Evolutionary conservation across 1,284 basidiomycete species (phyloP).

Genomic region (Bjerkandera adusta): DNA sequence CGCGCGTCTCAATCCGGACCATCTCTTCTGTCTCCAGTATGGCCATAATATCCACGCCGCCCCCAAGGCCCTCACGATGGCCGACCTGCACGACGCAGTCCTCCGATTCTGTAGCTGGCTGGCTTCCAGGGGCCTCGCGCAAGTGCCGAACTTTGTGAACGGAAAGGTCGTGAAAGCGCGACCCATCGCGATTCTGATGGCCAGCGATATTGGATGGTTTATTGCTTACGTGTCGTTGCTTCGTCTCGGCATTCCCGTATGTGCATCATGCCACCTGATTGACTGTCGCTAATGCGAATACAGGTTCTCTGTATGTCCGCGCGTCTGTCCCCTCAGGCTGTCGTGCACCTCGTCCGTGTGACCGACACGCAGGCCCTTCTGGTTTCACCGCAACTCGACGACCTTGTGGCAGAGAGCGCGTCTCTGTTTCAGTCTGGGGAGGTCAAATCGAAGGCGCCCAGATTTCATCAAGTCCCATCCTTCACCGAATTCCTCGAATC

Average conservation of each 20-base stretch:
- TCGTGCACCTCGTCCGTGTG: constrained; percentile 33
- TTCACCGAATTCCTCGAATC: constrained; percentile 25
- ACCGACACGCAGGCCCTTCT: constrained; percentile 31
- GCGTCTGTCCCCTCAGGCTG: constrained; percentile 32
- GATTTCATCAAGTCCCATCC: constrained; percentile 21
- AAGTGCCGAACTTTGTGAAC: constrained; percentile 23
- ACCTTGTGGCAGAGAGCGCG: constrained; percentile 28
- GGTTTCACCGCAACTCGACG: constrained; percentile 29
- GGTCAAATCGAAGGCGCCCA: not conserved
- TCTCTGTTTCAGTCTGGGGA: constrained; percentile 14
- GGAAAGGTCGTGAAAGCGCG: constrained; percentile 21
- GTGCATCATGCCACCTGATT: constrained; percentile 4
- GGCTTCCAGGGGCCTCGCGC: constrained; percentile 21
- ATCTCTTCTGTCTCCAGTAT: constrained; percentile 34
- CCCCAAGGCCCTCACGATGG: constrained; percentile 31
- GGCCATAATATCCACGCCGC: constrained; percentile 17
- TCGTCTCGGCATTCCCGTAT: constrained; percentile 34
- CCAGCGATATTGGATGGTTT: constrained; percentile 37
- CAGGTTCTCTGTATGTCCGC: constrained; percentile 37
- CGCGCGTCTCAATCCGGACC: constrained; percentile 32
- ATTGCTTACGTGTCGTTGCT: constrained; percentile 35
- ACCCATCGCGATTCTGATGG: constrained; percentile 36
- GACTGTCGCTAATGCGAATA: not conserved
- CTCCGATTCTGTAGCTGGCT: constrained; percentile 35
- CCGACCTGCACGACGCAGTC: constrained; percentile 31